A percentile compares a stretch with the other conserved stretches of the same genome.
phyloP scores from a whole-genome alignment of 2,329 filamentous ascomycete species.

The Xenosphaeropsis pyriputrescens region DNA sequence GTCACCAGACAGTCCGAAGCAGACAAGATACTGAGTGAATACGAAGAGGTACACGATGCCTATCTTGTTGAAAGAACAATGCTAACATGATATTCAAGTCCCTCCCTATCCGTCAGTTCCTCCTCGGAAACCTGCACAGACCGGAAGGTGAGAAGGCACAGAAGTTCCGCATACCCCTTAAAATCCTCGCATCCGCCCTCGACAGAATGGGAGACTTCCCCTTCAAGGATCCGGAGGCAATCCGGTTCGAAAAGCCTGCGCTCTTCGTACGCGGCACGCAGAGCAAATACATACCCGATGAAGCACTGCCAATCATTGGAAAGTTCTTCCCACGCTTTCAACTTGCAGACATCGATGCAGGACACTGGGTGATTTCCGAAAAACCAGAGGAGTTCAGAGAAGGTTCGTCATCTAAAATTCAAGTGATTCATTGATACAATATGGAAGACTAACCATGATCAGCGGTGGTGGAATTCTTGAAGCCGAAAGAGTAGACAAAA shows the following conservation, averaged over 20 bases:
- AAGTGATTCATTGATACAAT: too few species aligned
- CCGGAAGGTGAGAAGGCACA: constrained; percentile 33
- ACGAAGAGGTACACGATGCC: constrained; percentile 41
- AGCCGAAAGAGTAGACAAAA: constrained; percentile 21
- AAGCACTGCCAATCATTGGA: constrained; percentile 64
- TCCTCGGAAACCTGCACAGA: constrained; percentile 71
- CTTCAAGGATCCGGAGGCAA: constrained; percentile 54
- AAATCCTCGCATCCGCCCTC: constrained; percentile 51
- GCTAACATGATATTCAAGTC: constrained; percentile 25
- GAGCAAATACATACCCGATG: constrained; percentile 70
- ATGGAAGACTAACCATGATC: not conserved
- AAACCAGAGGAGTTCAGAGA: constrained; percentile 64
- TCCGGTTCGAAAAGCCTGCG: constrained; percentile 60
- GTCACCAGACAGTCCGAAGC: constrained; percentile 63
- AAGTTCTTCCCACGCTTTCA: constrained; percentile 70
- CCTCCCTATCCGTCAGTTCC: constrained; percentile 72
- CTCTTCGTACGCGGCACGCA: constrained; percentile 67
- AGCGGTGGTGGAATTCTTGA: constrained; percentile 52
- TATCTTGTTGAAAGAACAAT: not conserved
- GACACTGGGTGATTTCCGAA: constrained; percentile 86
- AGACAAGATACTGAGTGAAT: constrained; percentile 61
- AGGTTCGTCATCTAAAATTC: constrained; percentile 33
- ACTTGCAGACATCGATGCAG: constrained; percentile 59
- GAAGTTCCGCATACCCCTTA: constrained; percentile 69
- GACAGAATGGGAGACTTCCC: constrained; percentile 65